Base-by-base conservation (phyloP, 441 rosid genomes). In the Melianthus villosus region DNA sequence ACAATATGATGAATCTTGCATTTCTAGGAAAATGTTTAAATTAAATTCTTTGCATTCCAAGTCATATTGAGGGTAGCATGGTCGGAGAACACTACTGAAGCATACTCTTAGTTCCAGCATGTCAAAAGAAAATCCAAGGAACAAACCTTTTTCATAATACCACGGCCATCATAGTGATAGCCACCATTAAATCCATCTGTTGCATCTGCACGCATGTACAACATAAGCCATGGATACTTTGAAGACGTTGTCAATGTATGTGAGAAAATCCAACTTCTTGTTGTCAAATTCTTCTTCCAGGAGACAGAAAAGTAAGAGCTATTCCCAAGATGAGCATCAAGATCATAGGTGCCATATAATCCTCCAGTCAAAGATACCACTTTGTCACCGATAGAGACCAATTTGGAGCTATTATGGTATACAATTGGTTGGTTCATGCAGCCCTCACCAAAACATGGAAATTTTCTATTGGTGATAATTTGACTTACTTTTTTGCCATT, bases 371-470 rank as follows among this genome's bases (percentile, higher is more conserved):
- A 54, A 33, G 59, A 61, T 8, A 40, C 34, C 14, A 6, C 29
- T 34, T 54, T 12, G 1, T 53, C 28, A 26, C 62, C 65, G 33
- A 45, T 25, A 52, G 31, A 27, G 29, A 54, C 38, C 48, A 69
- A 10, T 3, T 16, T 51, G 0, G 85, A 64, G 32, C 44, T 49
- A 10, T 71, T 69, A 35, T 80, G 82, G 44, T 67, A 69, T 7
- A 80, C 35, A 37, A 61, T 54, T 1, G 80, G 86, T 43, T 71
- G 85, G 48, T 80, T 76, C 85, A 76, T 80, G 46, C 92, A 80
- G 16, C 80, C 85, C 29, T 60, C 22, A 4, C 92, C 86, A 11
- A 71, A 73, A 47, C 92, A 80, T 0, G 86, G 82, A 43, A 76
- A 80, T 7, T 51, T 67, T 53, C 82, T 63, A 22, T 45, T 53